Base-by-base conservation (phyloP, 106 monocot genomes). In the Agapanthus africanus region DNA sequence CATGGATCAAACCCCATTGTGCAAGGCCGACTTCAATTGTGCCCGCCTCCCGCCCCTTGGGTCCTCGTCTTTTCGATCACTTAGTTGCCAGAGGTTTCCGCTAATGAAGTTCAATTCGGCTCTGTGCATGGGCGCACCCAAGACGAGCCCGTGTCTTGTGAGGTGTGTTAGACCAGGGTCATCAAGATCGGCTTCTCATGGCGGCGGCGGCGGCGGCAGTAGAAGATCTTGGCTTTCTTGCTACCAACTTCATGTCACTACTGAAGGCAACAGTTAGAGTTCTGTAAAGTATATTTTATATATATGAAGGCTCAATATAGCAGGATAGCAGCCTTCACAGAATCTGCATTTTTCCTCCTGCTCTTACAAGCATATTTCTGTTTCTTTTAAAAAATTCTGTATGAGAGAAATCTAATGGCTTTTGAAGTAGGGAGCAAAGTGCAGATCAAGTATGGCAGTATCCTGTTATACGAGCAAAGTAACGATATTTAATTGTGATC, bases 51-150 rank as follows among this genome's bases (percentile, higher is more conserved):
- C 81, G n/a, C 74, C 71, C 0, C 25, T 84, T 21, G 72, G 82
- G 0, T 77, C 79, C 6, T 74, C 85, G 5, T 79, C 89, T 11
- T 80, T 83, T n/a, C 74, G 85, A 39, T 79, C 82, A 1, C 54
- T 85, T 6, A 82, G 85, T 72, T 85, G 74, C 67, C 81, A 81
- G 42, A 88, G 78, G 23, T 72, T 88, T 36, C 76, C 78, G 0
- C 79, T 74, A 11, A 69, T 76, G 70, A 81, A 76, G 49, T 49
- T 78, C 40, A 84, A 76, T 60, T 71, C 84, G 1, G 35, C 76
- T 2, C 73, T 83, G 26, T 87, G 87, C 68, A 82, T 80, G 70
- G 79, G 80, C 30, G 68, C 73, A 19, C 38, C 82, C 22, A 81
- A 82, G 23, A 80, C 79, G 11, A 80, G 64, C n/a, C 65, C 85